Evolutionary conservation across 495 filamentous ascomycete genomes (phyloP), one percentile per base, ranked within the genome.

Genomic region (Trichoderma parareesei): DNA sequence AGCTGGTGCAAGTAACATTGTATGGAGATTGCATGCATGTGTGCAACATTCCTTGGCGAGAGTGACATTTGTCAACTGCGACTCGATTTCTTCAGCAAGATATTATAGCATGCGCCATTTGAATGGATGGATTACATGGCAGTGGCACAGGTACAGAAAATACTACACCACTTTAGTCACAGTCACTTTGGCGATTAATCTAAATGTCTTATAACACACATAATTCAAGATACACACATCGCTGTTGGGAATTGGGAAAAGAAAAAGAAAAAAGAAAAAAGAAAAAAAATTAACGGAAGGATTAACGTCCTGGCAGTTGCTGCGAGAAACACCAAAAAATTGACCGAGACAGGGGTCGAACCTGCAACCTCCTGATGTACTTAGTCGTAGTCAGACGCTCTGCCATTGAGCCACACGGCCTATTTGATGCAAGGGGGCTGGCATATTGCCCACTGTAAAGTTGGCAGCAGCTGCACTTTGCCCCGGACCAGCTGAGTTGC

Each of bases 401-500:
- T 57, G 53, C 53, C 53, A 57, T 57, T 57, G 53, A 57, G 53
- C 53, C 53, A 57, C 53, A 57, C 53, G 53, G 53, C 53, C 53
- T 35, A 57, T 57, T 49, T 20, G 14, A 57, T 57, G 53, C 4
- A 3, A 11, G 4, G 9, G 1, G 20, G 20, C 53, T 13, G 53
- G 1, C 1, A 2, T 57, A 57, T 57, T 57, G 27, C 53, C 20
- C 8, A 57, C 11, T 57, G 16, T 20, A n/a, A 57, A 57, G 53
- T 7, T 35, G 35, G 49, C 46, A 2, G 16, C 46, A n/a, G 14
- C 46, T n/a, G 14, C 46, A 27, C 0, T 27, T 27, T 27, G 27
- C 2, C 2, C 27, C 27, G 27, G 27, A 27, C 27, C 27, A 27
- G 27, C 27, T 27, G 27, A 27, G 27, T 27, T 27, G 27, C 27